Evolutionary conservation across 495 filamentous ascomycete species (phyloP).

Genomic region (Friedmanniomyces simplex): DNA sequence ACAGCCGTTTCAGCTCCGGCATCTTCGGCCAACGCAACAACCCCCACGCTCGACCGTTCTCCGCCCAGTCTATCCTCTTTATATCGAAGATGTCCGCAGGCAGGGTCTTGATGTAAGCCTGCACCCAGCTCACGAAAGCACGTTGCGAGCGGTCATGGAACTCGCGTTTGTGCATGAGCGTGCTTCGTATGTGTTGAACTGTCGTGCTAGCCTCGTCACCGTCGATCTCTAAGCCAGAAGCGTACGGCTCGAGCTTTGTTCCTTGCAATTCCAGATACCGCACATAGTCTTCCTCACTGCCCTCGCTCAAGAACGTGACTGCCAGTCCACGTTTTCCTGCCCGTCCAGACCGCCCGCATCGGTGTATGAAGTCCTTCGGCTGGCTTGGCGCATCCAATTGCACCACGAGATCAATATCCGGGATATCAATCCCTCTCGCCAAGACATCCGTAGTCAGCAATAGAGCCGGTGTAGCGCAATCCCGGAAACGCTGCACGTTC

Average conservation of each 20-base stretch:
- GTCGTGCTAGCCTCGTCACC: slow-evolving; percentile 45
- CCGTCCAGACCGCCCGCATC: slow-evolving; percentile 83
- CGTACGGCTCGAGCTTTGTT: slow-evolving; percentile 41
- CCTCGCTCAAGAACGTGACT: slow-evolving; percentile 71
- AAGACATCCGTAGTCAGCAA: slow-evolving; percentile 83
- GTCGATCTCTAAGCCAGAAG: slow-evolving; percentile 36
- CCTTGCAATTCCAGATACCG: slow-evolving; percentile 79
- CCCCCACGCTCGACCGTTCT: slow-evolving; percentile 70
- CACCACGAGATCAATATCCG: slow-evolving; percentile 85
- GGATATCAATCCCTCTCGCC: slow-evolving; percentile 84
- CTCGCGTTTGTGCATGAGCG: slow-evolving; percentile 61
- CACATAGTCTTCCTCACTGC: slow-evolving; percentile 80
- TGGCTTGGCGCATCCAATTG: slow-evolving; percentile 88
- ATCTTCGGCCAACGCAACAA: slow-evolving; percentile 83
- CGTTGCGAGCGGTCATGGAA: slow-evolving; percentile 79
- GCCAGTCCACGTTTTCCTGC: slow-evolving; percentile 80
- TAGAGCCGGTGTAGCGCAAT: slow-evolving; percentile 53
- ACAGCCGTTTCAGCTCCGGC: slow-evolving; percentile 60
- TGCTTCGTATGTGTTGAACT: slow-evolving; percentile 47
- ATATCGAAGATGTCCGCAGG: slow-evolving; percentile 85
- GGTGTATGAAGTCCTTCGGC: slow-evolving; percentile 90
- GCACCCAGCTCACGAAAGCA: slow-evolving; percentile 86
- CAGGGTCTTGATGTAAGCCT: slow-evolving; percentile 83
- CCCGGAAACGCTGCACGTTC: slow-evolving; percentile 71
- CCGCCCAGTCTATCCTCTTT: slow-evolving; percentile 70